Evolutionary conservation across 2,329 filamentous ascomycete species (phyloP).

Genomic region (Ophiocordyceps sinensis): DNA sequence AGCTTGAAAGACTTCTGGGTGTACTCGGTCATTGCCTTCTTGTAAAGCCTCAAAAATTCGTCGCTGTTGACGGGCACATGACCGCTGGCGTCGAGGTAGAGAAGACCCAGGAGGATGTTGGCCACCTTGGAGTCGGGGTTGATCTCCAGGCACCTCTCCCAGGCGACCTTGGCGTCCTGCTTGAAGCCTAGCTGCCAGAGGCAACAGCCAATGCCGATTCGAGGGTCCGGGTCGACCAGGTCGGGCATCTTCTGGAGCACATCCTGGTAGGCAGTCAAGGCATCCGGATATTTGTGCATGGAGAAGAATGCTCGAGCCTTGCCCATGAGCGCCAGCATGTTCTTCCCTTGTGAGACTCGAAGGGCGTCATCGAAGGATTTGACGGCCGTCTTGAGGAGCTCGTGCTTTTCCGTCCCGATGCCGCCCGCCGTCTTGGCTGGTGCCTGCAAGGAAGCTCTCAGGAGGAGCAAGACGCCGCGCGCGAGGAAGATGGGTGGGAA

Average conservation of each 20-base stretch:
- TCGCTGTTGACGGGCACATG: slow-evolving; percentile 72
- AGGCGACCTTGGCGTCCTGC: slow-evolving; percentile 78
- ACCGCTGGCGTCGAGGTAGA: slow-evolving; percentile 76
- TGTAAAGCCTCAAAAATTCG: slow-evolving; percentile 73
- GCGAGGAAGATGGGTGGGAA: slow-evolving; percentile 87
- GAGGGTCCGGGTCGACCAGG: slow-evolving; percentile 81
- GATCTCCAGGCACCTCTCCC: slow-evolving; percentile 76
- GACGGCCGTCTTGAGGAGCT: slow-evolving; percentile 69
- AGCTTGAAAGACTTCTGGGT: slow-evolving; percentile 88
- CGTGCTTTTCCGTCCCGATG: slow-evolving; percentile 58
- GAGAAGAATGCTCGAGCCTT: slow-evolving; percentile 80
- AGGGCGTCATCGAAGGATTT: slow-evolving; percentile 94
- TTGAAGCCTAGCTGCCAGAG: slow-evolving; percentile 95
- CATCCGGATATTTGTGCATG: slow-evolving; percentile 71
- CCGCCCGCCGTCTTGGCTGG: slow-evolving; percentile 55
- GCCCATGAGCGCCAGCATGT: slow-evolving; percentile 84
- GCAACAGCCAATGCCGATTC: slow-evolving; percentile 92
- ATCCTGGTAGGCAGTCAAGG: slow-evolving; percentile 73
- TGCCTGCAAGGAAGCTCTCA: slow-evolving; percentile 72
- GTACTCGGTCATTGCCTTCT: slow-evolving; percentile 86
- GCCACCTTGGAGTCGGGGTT: slow-evolving; percentile 75
- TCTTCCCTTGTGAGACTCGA: slow-evolving; percentile 68
- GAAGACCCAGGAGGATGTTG: slow-evolving; percentile 78
- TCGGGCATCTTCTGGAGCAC: slow-evolving; percentile 75
- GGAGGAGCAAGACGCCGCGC: slow-evolving; percentile 73